Evolutionary conservation across 306 rosid genomes (phyloP).

Genomic region (Elaeagnus macrophylla): DNA sequence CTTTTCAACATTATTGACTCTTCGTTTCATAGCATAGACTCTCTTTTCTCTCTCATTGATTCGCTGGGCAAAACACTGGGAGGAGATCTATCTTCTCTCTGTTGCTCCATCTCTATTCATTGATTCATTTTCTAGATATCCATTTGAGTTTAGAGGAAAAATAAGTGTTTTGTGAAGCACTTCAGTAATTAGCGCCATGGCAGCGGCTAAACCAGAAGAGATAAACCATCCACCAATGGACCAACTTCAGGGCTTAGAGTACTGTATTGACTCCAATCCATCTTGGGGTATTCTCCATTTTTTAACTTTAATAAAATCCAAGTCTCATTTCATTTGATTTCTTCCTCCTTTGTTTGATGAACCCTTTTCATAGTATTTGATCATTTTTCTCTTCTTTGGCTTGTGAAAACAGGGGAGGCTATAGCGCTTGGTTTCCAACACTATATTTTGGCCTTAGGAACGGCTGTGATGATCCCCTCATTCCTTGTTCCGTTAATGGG

Average conservation of each 20-base stretch:
- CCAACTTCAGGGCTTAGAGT: constrained; percentile 97
- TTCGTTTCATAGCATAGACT: too few species aligned
- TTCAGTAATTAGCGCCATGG: constrained; percentile 33
- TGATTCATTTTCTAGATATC: constrained; percentile 15
- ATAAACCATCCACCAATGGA: constrained; percentile 86
- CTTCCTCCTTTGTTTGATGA: too few species aligned
- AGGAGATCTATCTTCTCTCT: background rate
- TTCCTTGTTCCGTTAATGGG: constrained; percentile 98
- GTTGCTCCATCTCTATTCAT: constrained; percentile 8
- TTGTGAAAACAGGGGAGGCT: constrained; percentile 63
- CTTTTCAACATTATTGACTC: constrained; percentile 12
- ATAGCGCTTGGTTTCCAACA: constrained; percentile 93
- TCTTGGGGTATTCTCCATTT: constrained; percentile 70
- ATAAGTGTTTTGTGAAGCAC: constrained; percentile 12
- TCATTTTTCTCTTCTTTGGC: constrained; percentile 11
- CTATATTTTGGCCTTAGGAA: constrained; percentile 89
- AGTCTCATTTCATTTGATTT: constrained; percentile 6
- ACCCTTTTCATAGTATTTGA: background rate
- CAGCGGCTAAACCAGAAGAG: constrained; percentile 68
- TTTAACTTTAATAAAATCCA: constrained; percentile 10
- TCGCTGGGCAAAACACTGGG: background rate
- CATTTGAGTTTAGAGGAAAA: constrained; percentile 21
- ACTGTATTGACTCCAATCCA: constrained; percentile 92
- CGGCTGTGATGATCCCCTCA: constrained; percentile 98
- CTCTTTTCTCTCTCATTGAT: background rate